Percentiles rank a stretch among this genome's conserved stretches.
Conservation (phyloP, 2,329 filamentous ascomycete genomes). For the Sporothrix globosa region DNA sequence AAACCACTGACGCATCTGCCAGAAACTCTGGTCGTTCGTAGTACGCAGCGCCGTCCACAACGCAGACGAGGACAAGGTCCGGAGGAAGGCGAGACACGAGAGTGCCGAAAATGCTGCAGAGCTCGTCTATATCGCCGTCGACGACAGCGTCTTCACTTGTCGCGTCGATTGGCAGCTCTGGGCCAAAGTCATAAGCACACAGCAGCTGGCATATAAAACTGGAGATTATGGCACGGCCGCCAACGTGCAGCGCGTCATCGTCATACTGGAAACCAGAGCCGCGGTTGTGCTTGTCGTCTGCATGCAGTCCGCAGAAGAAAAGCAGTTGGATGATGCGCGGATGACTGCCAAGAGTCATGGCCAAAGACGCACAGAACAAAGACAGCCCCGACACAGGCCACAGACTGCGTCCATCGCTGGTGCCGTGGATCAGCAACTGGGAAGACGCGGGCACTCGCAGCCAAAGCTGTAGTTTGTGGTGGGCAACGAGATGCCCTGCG, state of each 20-base stretch:
- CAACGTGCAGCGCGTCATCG: background rate
- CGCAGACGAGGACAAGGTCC: background rate
- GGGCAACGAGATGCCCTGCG: background rate
- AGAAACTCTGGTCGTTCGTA: conserved; percentile 17
- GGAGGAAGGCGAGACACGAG: background rate
- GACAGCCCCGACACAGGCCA: background rate
- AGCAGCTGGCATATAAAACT: conserved; percentile 14
- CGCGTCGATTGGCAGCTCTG: background rate
- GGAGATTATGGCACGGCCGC: background rate
- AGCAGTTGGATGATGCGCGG: background rate
- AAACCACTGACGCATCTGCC: background rate
- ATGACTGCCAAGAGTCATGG: background rate
- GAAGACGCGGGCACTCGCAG: background rate
- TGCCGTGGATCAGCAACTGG: conserved; percentile 15
- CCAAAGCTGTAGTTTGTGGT: conserved; percentile 10
- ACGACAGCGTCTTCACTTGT: background rate
- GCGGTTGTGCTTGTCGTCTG: background rate
- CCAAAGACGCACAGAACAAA: conserved; percentile 5
- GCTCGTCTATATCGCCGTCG: background rate
- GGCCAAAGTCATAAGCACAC: background rate
- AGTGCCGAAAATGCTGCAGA: background rate
- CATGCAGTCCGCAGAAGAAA: conserved; percentile 9
- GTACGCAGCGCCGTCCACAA: conserved; percentile 1
- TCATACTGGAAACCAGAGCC: background rate
- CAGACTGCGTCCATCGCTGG: background rate